Base-by-base conservation (phyloP, 164 flowering plant genomes). In the Stephania japonica region DNA sequence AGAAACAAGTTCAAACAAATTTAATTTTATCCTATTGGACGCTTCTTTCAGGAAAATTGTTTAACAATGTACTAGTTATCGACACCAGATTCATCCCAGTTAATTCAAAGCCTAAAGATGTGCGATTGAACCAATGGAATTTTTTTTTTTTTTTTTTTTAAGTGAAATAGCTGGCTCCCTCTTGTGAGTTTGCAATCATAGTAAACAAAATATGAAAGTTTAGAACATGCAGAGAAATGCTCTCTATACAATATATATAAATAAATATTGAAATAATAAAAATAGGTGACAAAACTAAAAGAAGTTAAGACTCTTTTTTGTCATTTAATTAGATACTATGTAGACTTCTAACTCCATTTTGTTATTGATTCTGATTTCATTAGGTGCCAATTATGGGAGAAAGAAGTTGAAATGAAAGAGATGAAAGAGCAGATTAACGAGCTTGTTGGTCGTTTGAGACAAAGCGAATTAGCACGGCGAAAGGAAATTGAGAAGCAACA, bases 401-500 rank as follows among this genome's bases (percentile, higher is more conserved):
- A 84, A 72, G 97, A 91, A 68, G 76, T 89, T 72, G 98, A 93
- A 76, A 85, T 88, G 73, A 91, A 88, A 79, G 97, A 89, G 83
- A 87, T 89, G 89, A 87, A 91, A 84, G 98, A 93, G 70, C 95
- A 95, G 69, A 76, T 93, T 42, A 90, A 91, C 77, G 99, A 95
- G 77, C 90, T 93, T 38, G 92, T 93, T 43, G 84, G 88, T 70
- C 80, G 91, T 65, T 77, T 93, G 69, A 82, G 87, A 62, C 95
- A 91, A 71, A 96, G 98, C 82, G 99, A 96, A n/a, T n/a, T n/a
- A 84, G 68, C 77, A 61, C 83, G 87, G 70, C 85, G 97, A 83
- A 90, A 87, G 78, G 99, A 93, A 81, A 86, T 84, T 68, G 98
- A 96, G 78, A 91, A 90, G 84, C 97, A 96, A 82, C 90, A 91